These are phyloP conservation scores for Dysphania ambrosioides DNA, from an alignment of 148 eudicot genomes.

Conservation along the genomic window DNA sequence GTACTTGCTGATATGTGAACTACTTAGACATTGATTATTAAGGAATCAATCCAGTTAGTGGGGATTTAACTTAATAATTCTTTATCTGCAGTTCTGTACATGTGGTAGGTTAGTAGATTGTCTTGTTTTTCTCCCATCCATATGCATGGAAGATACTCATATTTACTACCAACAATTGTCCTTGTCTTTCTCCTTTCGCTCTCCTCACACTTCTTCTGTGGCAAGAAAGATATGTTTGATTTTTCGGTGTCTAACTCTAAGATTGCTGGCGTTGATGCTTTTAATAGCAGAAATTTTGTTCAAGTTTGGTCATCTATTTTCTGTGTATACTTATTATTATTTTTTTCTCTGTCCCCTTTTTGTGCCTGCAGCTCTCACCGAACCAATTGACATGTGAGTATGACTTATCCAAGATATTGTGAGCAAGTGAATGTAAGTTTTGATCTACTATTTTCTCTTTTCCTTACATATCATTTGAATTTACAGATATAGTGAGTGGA, in stretches of 20 bases:
- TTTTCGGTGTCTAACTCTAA: not conserved
- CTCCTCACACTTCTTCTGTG: not conserved
- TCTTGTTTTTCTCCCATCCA: not conserved
- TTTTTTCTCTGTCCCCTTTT: not conserved
- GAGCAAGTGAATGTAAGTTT: too few species aligned
- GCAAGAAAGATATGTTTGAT: not conserved
- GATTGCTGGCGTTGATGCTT: not conserved
- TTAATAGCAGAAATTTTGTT: not conserved
- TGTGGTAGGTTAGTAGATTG: not conserved
- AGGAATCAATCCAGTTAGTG: not conserved
- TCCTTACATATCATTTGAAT: not conserved
- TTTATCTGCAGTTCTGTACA: not conserved
- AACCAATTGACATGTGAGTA: conserved; percentile 89
- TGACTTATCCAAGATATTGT: not conserved
- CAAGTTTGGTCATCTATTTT: not conserved
- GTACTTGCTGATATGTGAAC: too few species aligned
- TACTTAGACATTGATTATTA: not conserved
- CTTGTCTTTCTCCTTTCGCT: not conserved
- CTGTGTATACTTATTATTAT: not conserved
- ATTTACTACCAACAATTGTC: not conserved
- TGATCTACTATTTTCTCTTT: not conserved
- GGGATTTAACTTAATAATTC: not conserved
- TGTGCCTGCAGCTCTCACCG: conserved; percentile 73
- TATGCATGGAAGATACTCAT: not conserved
- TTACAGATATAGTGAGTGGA: conserved; percentile 97